Conservation (phyloP, 2,329 filamentous ascomycete species). For the Aureobasidium subglaciale region DNA sequence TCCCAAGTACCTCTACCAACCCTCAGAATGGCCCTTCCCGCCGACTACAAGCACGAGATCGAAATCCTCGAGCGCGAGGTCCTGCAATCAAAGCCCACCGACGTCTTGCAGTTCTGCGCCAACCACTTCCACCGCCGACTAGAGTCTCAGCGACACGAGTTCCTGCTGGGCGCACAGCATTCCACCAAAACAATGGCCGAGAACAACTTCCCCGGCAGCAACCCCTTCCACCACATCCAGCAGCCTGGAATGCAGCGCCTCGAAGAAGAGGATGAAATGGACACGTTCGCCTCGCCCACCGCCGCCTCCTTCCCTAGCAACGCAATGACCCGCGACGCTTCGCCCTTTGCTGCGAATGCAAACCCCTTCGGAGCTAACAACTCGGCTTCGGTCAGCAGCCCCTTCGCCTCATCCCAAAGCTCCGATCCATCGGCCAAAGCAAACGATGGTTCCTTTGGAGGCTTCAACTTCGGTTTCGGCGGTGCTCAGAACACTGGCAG, state of each 20-base stretch:
- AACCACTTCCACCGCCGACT: constrained; percentile 61
- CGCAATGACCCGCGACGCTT: constrained; percentile 40
- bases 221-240: constrained; percentile 58
- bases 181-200: constrained; percentile 57
- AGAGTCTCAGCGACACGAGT: constrained; percentile 55
- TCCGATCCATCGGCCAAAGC: constrained; percentile 13
- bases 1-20: constrained; percentile 7
- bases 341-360: constrained; percentile 43
- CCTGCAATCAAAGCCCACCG: constrained; percentile 50
- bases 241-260: constrained; percentile 51
- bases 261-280: constrained; percentile 74
- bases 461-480: constrained; percentile 27
- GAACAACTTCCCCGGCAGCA: constrained; percentile 68
- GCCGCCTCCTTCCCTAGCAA: constrained; percentile 38
- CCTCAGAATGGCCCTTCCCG: constrained; percentile 32
- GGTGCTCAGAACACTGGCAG: constrained; percentile 27
- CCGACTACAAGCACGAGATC: constrained; percentile 56
- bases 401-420: constrained; percentile 21
- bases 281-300: constrained; percentile 68
- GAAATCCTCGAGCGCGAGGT: constrained; percentile 57
- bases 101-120: constrained; percentile 64
- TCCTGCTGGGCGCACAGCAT: constrained; percentile 45
- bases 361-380: constrained; percentile 27
- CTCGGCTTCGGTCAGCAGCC: constrained; percentile 22
- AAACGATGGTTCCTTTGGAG: constrained; percentile 26